A percentile compares a stretch with the other conserved stretches of the same genome.
These are phyloP conservation scores for Leccinum fibrillosum DNA, from an alignment of 768 basidiomycete species.

Conservation along the genomic window DNA sequence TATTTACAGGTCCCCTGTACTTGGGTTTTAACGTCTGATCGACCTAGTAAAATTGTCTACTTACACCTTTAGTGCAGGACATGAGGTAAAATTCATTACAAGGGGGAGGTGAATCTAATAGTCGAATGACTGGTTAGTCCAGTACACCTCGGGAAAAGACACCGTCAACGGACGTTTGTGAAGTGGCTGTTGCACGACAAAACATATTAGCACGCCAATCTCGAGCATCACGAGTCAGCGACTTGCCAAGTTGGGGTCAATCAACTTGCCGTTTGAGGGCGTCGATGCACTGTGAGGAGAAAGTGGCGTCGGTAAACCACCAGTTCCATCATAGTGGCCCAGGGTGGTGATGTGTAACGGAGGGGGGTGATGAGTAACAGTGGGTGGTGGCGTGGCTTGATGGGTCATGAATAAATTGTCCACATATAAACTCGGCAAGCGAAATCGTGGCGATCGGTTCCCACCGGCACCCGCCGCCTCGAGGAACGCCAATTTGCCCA, in stretches of 20 bases:
- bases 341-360: conserved; percentile 44
- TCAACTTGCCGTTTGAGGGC: conserved; percentile 31
- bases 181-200: conserved; percentile 48
- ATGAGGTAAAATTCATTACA: conserved; percentile 85
- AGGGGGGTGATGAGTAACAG: conserved; percentile 38
- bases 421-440: conserved; percentile 51
- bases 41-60: conserved; percentile 14
- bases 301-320: conserved; percentile 65
- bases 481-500: conserved; percentile 65
- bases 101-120: conserved; percentile 72
- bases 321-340: conserved; percentile 44
- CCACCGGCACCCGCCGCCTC: conserved; percentile 45
- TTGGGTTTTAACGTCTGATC: conserved; percentile 13
- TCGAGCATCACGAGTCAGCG: background rate
- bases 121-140: conserved; percentile 7
- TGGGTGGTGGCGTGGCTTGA: conserved; percentile 21
- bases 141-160: background rate
- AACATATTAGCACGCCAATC: conserved; percentile 6
- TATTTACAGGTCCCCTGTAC: conserved; percentile 70
- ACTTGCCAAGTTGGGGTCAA: conserved; percentile 66
- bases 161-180: conserved; percentile 62
- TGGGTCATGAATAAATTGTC: conserved; percentile 46
- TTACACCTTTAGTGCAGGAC: conserved; percentile 75
- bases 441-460: conserved; percentile 43
- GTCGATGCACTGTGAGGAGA: conserved; percentile 45